A percentile compares a stretch with the other conserved stretches of the same genome.
Evolutionary conservation across 176 grass and related monocot genomes (phyloP).

Genomic region (Triticum aestivum): IWGSC_CS_RefSeq_v2.1 NC_057799.1:143522796-143523295

Average conservation of each 20-base stretch:
- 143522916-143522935: background rate
- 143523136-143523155: too few species aligned
- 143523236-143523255: too few species aligned
- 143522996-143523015: background rate
- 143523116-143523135: too few species aligned
- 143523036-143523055: too few species aligned
- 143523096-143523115: too few species aligned
- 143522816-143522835: background rate
- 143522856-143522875: background rate
- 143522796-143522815: background rate
- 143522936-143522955: background rate
- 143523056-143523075: too few species aligned
- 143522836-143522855: background rate
- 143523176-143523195: too few species aligned
- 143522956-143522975: background rate
- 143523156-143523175: too few species aligned
- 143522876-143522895: background rate
- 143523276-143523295: background rate
- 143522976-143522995: background rate
- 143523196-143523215: too few species aligned
- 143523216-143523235: too few species aligned
- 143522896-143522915: background rate
- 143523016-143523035: too few species aligned
- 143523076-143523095: too few species aligned
- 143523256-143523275: background rate